Base-by-base conservation (phyloP, 352 stramenopile genomes). In the Pythium phragmiticola region DNA sequence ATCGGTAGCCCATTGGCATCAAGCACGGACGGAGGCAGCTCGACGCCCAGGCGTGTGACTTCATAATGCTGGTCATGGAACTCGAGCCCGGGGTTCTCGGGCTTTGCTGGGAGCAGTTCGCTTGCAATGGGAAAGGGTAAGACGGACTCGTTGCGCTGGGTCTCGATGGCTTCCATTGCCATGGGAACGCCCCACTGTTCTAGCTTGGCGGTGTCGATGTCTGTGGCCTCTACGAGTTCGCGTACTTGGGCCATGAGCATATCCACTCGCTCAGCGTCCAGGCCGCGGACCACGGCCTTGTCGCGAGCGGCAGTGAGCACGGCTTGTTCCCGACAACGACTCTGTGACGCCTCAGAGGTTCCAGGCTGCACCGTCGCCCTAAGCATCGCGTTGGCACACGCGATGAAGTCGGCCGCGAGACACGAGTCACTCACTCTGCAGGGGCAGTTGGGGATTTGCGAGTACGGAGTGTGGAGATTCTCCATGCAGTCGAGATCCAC, bases 361-460 rank as follows among this genome's bases (percentile, higher is more conserved):
- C 54, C 47, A 21, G 52, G 30, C 51, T 58, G 56, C 59, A 50
- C 37, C 43, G 66, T 56, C 0, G 68, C 19, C n/a, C 42, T n/a
- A 13, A 88, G 48, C 1, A 82, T 49, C 0, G 66, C 71, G 7
- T 76, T 76, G 4, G 67, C 72, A 57, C 77, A 79, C 39, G 69
- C 13, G n/a, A 78, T 49, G n/a, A 85, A 78, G 54, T 88, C 78
- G 3, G 66, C 73, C 7, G 68, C 73, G 21, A 81, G 65, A 60
- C 76, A 84, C 19, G 76, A 74, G 55, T 87, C 78, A 42, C 65
- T 60, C 1, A 85, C 68, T 66, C 75, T 74, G 55, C 77, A 85
- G 4, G 73, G 66, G 45, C 76, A 82, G 8, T 70, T 67, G 3
- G 69, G 65, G 8, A 88, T 70, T 3, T 79, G 37, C 0, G 70